These are phyloP conservation scores for Saccharomycopsis lassenensis DNA, from an alignment of 805 yeast species.

Conservation along the genomic window DNA sequence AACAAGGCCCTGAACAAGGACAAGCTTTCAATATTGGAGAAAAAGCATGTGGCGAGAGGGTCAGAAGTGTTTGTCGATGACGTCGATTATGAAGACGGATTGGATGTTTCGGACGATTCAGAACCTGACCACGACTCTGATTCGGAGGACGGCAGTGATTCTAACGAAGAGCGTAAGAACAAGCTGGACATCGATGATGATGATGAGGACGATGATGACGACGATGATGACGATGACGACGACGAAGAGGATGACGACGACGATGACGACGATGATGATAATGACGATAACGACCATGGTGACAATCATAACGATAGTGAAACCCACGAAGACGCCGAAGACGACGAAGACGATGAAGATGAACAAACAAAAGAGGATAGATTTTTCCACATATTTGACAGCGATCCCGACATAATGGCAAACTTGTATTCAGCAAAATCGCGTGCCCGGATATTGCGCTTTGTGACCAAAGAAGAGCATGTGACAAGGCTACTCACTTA, in stretches of 20 bases:
- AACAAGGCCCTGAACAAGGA: too few relatives aligned
- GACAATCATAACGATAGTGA: neutral
- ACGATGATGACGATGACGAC: conserved; percentile 3
- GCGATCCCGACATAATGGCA: too few relatives aligned
- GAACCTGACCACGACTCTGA: neutral
- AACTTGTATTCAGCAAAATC: too few relatives aligned
- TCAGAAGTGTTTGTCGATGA: too few relatives aligned
- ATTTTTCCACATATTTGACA: too few relatives aligned
- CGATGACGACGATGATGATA: neutral
- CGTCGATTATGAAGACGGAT: too few relatives aligned
- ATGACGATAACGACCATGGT: neutral
- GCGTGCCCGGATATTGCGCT: too few relatives aligned
- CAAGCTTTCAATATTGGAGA: too few relatives aligned
- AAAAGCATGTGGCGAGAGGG: too few relatives aligned
- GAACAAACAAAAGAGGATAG: too few relatives aligned
- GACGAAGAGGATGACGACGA: neutral
- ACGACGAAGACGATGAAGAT: too few relatives aligned
- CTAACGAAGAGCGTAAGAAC: conserved; percentile 16
- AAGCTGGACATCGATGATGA: conserved; percentile 17
- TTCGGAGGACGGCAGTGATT: conserved; percentile 11
- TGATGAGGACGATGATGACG: neutral
- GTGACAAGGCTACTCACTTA: neutral
- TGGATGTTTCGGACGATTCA: too few relatives aligned
- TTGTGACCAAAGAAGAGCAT: conserved; percentile 1
- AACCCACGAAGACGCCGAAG: neutral